Conservation (phyloP, 805 yeast genomes). For the Kodamaea lidongshanica region DNA sequence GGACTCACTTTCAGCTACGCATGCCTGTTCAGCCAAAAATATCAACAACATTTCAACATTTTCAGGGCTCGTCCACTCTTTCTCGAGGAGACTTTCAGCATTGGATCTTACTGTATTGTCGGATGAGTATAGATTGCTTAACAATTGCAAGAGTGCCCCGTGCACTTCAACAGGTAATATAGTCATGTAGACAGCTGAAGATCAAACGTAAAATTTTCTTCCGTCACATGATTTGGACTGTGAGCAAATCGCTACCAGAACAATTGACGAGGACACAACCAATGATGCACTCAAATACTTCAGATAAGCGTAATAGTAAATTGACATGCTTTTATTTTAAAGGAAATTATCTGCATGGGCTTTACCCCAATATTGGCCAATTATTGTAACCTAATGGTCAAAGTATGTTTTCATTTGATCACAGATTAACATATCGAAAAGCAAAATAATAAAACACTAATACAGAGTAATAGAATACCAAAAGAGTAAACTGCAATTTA, state of each 20-base stretch:
- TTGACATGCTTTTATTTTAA: too few species aligned
- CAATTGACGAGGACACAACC: background rate
- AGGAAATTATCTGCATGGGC: too few species aligned
- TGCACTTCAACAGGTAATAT: constrained; percentile 57
- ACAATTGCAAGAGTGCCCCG: constrained; percentile 46
- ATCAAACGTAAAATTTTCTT: background rate
- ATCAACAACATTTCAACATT: constrained; percentile 65
- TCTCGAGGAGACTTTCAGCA: constrained; percentile 70
- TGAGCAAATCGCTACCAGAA: background rate
- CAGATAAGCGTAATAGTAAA: too few species aligned
- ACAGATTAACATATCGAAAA: too few species aligned
- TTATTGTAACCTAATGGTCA: too few species aligned
- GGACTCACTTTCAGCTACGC: constrained; percentile 54
- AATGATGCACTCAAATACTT: too few species aligned
- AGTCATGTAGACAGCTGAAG: constrained; percentile 19
- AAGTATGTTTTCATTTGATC: too few species aligned
- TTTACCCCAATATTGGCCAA: too few species aligned
- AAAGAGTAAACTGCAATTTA: too few species aligned
- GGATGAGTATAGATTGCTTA: constrained; percentile 54
- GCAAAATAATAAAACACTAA: too few species aligned
- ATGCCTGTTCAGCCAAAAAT: constrained; percentile 77
- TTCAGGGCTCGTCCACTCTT: constrained; percentile 66
- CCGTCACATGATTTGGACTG: background rate
- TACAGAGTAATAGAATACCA: too few species aligned
- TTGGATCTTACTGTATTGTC: constrained; percentile 68